Conservation (phyloP, 371 early-diverging fungal genomes). For the Rhizopus delemar region DNA sequence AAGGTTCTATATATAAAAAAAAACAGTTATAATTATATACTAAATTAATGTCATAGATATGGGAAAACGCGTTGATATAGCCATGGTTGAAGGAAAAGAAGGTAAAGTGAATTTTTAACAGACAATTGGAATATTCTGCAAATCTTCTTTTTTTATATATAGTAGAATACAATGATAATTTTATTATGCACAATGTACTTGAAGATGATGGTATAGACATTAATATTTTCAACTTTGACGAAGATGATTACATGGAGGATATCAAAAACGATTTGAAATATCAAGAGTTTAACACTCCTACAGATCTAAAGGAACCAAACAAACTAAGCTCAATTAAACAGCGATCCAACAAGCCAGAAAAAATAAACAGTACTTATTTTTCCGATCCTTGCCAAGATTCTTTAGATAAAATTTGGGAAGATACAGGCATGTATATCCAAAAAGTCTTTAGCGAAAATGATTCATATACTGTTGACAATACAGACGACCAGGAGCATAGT, state of each 20-base stretch:
- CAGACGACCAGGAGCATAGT: background rate
- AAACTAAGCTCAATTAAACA: too few relatives aligned
- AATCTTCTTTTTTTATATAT: background rate
- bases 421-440: background rate
- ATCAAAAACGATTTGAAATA: background rate
- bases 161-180: background rate
- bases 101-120: too few relatives aligned
- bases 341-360: background rate
- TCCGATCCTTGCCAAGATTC: background rate
- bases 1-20: too few relatives aligned
- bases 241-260: background rate
- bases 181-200: background rate
- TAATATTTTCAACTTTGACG: background rate
- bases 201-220: slow-evolving; percentile 1
- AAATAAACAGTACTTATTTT: background rate
- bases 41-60: too few relatives aligned
- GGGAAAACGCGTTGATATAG: too few relatives aligned
- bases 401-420: background rate
- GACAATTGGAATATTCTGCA: too few relatives aligned
- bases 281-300: background rate
- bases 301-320: background rate
- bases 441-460: background rate
- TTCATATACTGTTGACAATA: too few relatives aligned
- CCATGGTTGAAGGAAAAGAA: too few relatives aligned
- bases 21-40: too few relatives aligned